Evolutionary conservation across 257 asterid genomes (phyloP).

Genomic region (Plantago elongata): DNA sequence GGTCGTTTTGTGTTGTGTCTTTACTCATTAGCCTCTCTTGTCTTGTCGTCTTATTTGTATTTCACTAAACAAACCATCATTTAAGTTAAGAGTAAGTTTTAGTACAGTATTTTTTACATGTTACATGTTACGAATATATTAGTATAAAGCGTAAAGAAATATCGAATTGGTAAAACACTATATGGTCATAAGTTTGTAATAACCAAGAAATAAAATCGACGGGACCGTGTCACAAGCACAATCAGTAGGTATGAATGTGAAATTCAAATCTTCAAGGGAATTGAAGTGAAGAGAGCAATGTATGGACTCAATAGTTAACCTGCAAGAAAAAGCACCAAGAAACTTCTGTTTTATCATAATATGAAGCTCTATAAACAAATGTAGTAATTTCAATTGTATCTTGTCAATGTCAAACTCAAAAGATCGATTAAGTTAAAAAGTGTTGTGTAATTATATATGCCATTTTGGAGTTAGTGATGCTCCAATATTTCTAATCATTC

Average conservation of each 20-base stretch:
- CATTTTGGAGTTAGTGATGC: conserved; percentile 41
- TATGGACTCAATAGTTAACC: neutral
- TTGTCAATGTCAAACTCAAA: conserved; percentile 41
- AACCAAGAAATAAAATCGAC: too few species aligned
- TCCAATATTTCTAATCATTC: conserved; percentile 34
- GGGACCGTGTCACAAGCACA: too few species aligned
- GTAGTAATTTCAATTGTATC: conserved; percentile 23
- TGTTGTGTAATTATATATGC: conserved; percentile 22
- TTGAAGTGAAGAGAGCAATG: neutral
- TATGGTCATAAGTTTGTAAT: too few species aligned
- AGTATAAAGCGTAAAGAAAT: too few species aligned
- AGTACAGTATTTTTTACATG: too few species aligned
- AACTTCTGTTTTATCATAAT: conserved; percentile 77
- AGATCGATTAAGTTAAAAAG: conserved; percentile 6
- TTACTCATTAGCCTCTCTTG: conserved; percentile 46
- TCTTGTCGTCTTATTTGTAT: conserved; percentile 25
- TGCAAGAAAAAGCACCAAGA: conserved; percentile 23
- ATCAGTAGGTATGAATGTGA: neutral
- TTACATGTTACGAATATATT: too few species aligned
- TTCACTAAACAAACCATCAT: conserved; percentile 16
- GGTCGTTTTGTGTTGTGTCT: conserved; percentile 21
- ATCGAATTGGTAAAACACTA: too few species aligned
- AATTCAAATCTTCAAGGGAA: neutral
- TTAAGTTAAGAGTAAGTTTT: conserved; percentile 7
- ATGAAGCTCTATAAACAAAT: conserved; percentile 12